Conservation (phyloP, 139 green algal species). For the Picochlorum sp. region DNA sequence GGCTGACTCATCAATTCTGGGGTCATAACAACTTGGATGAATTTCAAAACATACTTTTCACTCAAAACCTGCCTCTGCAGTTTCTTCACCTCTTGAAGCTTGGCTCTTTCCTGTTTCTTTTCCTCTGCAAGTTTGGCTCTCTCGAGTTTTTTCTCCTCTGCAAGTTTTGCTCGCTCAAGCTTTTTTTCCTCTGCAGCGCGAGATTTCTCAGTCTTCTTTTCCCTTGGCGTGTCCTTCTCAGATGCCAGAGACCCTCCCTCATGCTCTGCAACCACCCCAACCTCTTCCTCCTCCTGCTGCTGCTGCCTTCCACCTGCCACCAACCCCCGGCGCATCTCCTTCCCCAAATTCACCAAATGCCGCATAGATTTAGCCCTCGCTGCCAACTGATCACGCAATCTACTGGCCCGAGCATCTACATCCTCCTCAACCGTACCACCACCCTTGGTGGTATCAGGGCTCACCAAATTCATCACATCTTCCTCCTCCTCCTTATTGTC, state of each 20-base stretch:
- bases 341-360: not conserved
- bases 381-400: too few species aligned
- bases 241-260: not conserved
- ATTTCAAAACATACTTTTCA: constrained; percentile 6
- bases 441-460: not conserved
- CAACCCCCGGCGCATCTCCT: not conserved
- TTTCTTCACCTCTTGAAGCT: not conserved
- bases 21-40: not conserved
- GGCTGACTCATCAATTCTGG: constrained; percentile 4
- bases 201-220: not conserved
- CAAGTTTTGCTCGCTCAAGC: not conserved
- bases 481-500: not conserved
- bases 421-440: not conserved
- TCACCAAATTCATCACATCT: constrained; percentile 2
- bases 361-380: not conserved
- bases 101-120: constrained; percentile 5
- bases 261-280: not conserved
- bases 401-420: not conserved
- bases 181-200: not conserved
- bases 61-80: not conserved
- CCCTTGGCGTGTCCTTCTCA: not conserved
- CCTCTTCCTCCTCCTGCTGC: not conserved
- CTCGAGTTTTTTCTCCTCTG: too few species aligned
- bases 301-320: not conserved
- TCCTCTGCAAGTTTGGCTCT: too few species aligned